Percentiles rank a stretch among this genome's conserved stretches.
Conservation (phyloP, 345 rosid genomes). For the Lepidium didymum region DNA sequence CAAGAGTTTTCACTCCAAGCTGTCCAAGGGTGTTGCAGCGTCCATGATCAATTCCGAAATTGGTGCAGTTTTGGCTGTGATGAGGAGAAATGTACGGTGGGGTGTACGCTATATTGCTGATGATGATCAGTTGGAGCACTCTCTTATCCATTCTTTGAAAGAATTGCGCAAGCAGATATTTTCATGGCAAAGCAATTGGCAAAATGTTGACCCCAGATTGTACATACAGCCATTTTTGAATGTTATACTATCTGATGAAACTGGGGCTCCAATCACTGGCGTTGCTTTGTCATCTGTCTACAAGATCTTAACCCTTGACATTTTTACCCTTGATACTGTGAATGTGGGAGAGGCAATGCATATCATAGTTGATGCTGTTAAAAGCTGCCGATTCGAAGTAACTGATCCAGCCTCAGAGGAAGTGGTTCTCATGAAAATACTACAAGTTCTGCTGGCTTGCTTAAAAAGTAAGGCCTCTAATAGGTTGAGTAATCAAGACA, state of each 20-base stretch:
- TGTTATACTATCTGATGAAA: slow-evolving; percentile 65
- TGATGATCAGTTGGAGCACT: slow-evolving; percentile 68
- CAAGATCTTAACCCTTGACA: slow-evolving; percentile 61
- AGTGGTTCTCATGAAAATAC: slow-evolving; percentile 73
- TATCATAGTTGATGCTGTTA: slow-evolving; percentile 61
- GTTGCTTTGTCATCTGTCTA: slow-evolving; percentile 75
- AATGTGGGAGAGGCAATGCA: slow-evolving; percentile 60
- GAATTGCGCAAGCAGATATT: slow-evolving; percentile 57
- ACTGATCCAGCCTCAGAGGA: slow-evolving; percentile 75
- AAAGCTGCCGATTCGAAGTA: slow-evolving; percentile 67
- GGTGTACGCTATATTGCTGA: slow-evolving; percentile 47
- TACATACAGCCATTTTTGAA: slow-evolving; percentile 70
- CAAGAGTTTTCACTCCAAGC: slow-evolving; percentile 23
- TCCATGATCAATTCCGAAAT: slow-evolving; percentile 66
- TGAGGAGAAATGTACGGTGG: slow-evolving; percentile 79
- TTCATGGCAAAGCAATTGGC: slow-evolving; percentile 52
- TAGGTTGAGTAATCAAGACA: slow-evolving; percentile 59
- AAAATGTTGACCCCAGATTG: slow-evolving; percentile 41
- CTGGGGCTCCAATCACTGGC: slow-evolving; percentile 75
- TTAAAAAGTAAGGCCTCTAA: slow-evolving; percentile 65
- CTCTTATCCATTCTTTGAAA: slow-evolving; percentile 64
- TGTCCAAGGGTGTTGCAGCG: slow-evolving; percentile 43
- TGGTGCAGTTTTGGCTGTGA: slow-evolving; percentile 70
- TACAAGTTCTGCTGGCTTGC: slow-evolving; percentile 76
- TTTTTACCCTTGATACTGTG: slow-evolving; percentile 45